A percentile compares a stretch with the other conserved stretches of the same genome.
These are phyloP conservation scores for Hortaea sp. DNA, from an alignment of 2,329 filamentous ascomycete genomes.

Conservation along the genomic window DNA sequence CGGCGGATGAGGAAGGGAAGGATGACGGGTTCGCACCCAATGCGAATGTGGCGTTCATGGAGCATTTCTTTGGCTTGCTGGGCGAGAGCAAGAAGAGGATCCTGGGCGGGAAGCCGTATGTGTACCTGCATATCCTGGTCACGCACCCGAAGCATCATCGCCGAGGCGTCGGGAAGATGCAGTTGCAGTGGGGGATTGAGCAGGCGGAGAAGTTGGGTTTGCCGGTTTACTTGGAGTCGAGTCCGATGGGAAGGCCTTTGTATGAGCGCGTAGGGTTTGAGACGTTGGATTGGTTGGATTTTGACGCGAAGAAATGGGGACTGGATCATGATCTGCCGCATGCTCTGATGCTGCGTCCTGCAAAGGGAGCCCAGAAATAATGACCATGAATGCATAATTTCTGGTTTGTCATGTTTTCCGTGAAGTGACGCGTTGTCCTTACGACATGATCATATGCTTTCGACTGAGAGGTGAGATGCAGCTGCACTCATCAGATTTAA, in stretches of 20 bases:
- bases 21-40: constrained; percentile 11
- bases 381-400: too few relatives aligned
- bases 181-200: constrained; percentile 30
- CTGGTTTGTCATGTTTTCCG: too few relatives aligned
- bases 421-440: too few relatives aligned
- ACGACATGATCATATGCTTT: too few relatives aligned
- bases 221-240: constrained; percentile 31
- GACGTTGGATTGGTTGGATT: constrained; percentile 15
- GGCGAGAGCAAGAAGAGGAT: constrained; percentile 12
- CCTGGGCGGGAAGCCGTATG: constrained; percentile 17
- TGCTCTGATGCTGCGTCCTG: constrained; percentile 17
- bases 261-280: constrained; percentile 31
- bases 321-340: constrained; percentile 15
- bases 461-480: too few relatives aligned
- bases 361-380: constrained; percentile 2
- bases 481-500: too few relatives aligned
- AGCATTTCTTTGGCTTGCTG: constrained; percentile 13
- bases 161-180: constrained; percentile 28
- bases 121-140: constrained; percentile 18
- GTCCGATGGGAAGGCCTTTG: constrained; percentile 26
- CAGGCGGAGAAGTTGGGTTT: constrained; percentile 31
- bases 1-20: constrained; percentile 12
- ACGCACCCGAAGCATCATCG: constrained; percentile 32
- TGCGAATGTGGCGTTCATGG: constrained; percentile 9
- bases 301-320: constrained; percentile 20